These are phyloP conservation scores for Neonectria ditissima DNA, from an alignment of 2,329 filamentous ascomycete genomes.

Conservation along the genomic window DNA sequence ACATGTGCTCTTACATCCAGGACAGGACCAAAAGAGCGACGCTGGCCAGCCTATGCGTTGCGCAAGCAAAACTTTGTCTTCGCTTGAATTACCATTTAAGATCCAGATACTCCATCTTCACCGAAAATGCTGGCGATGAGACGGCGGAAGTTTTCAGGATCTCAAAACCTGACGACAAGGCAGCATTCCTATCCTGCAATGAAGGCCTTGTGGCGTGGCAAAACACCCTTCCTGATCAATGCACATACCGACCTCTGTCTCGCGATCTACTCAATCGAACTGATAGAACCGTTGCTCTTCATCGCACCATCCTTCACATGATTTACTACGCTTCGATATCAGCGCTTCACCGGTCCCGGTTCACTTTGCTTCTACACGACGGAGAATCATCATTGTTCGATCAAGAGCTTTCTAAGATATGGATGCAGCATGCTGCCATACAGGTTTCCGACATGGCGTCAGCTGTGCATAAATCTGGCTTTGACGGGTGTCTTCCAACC, in stretches of 20 bases:
- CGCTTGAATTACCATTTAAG: slow-evolving; percentile 88
- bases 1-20: slow-evolving; percentile 14
- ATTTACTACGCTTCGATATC: slow-evolving; percentile 90
- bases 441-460: slow-evolving; percentile 86
- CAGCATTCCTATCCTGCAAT: slow-evolving; percentile 62
- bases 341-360: slow-evolving; percentile 92
- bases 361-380: slow-evolving; percentile 69
- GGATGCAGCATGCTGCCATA: slow-evolving; percentile 84
- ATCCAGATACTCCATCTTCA: slow-evolving; percentile 89
- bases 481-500: slow-evolving; percentile 84
- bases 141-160: slow-evolving; percentile 56
- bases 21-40: slow-evolving; percentile 51
- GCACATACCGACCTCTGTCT: slow-evolving; percentile 70
- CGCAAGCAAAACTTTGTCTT: slow-evolving; percentile 88
- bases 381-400: slow-evolving; percentile 71
- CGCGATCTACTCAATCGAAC: slow-evolving; percentile 30
- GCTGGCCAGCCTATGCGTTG: slow-evolving; percentile 86
- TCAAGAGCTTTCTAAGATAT: slow-evolving; percentile 82
- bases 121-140: slow-evolving; percentile 78
- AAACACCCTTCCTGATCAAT: slow-evolving; percentile 75
- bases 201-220: slow-evolving; percentile 80
- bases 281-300: slow-evolving; percentile 68
- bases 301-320: slow-evolving; percentile 89
- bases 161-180: slow-evolving; percentile 6
- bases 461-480: slow-evolving; percentile 75